Base-by-base conservation (phyloP, 1,284 basidiomycete genomes). In the Pholiota adiposa region DNA sequence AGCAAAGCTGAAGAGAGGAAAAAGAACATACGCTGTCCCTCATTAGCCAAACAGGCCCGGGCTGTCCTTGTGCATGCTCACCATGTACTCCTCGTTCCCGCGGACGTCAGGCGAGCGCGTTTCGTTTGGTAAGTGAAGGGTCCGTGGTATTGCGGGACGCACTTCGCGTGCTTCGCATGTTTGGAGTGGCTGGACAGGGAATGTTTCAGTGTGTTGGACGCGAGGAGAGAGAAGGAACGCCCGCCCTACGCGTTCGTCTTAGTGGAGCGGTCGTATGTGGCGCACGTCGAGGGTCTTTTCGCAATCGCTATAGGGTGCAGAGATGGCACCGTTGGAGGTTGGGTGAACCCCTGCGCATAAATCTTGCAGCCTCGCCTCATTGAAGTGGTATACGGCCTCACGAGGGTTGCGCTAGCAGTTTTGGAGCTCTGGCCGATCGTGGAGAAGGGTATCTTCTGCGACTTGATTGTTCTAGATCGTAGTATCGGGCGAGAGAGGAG, bases 41-140 rank as follows among this genome's bases (percentile, higher is more conserved):
- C 70, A 14, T 64, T 67, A 1, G 72, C 69, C 41, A 73, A 75
- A 59, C 14, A 74, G 59, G 0, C 66, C 69, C 7, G 73, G 73
- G 46, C 70, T 61, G 1, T 66, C 59, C 43, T 65, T 60, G 19
- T 59, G 33, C 65, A 72, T 72, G 9, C 52, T 62, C n/a, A 63
- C 50, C 40, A 69, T 64, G 49, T 69, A 74, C n/a, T 65, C 60
- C 18, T 65, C 49, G 58, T 73, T 74, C 11, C 73, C 73, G 16
- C 51, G 27, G 73, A 60, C 14, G 63, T 60, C 9, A 62, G 56
- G 11, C 31, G 9, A 1, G 36, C n/a, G 16, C 29, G 25, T 19
- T n/a, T 56, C 7, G 27, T 25, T n/a, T 14, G 11, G 31, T 31
- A 34, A 3, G 31, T 9, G n/a, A n/a, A n/a, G n/a, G n/a, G n/a